Evolutionary conservation across 768 basidiomycete genomes (phyloP).

Genomic region (Boletus pseudo-olivaceus): DNA sequence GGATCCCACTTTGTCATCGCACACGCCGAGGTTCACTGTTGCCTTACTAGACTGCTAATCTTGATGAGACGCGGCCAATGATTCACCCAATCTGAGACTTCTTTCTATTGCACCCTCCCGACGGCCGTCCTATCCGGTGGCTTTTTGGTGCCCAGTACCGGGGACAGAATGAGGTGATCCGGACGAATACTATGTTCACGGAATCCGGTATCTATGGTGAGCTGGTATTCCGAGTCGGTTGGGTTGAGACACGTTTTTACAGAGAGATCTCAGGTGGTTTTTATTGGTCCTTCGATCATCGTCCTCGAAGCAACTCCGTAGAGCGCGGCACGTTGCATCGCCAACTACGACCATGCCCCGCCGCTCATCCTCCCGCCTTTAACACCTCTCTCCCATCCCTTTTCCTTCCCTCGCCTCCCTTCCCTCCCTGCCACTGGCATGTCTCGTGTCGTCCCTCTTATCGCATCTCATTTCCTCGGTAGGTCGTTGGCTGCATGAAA

Average conservation of each 20-base stretch:
- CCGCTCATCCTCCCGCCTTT: conserved; percentile 4
- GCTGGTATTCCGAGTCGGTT: neutral
- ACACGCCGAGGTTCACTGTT: too few relatives aligned
- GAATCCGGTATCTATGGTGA: neutral
- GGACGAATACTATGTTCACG: neutral
- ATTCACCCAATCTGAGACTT: conserved; percentile 4
- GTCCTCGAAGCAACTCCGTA: conserved; percentile 31
- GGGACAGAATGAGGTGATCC: neutral
- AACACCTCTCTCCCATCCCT: neutral
- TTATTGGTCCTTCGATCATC: conserved; percentile 27
- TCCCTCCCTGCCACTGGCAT: conserved; percentile 8
- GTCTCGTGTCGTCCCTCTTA: conserved; percentile 15
- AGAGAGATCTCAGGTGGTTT: neutral
- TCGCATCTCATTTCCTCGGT: conserved; percentile 31
- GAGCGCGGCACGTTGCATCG: conserved; percentile 26
- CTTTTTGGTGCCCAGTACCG: neutral
- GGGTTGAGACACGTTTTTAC: neutral
- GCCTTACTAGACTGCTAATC: conserved; percentile 6
- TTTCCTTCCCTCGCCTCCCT: neutral
- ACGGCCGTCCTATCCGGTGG: neutral
- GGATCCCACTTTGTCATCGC: too few relatives aligned
- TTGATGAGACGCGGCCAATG: conserved; percentile 1
- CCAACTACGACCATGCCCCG: conserved; percentile 11
- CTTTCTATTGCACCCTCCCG: conserved; percentile 1
- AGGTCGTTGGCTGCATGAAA: neutral